Base-by-base conservation (phyloP, 1,284 basidiomycete genomes). In the Vanrija sp. region DNA sequence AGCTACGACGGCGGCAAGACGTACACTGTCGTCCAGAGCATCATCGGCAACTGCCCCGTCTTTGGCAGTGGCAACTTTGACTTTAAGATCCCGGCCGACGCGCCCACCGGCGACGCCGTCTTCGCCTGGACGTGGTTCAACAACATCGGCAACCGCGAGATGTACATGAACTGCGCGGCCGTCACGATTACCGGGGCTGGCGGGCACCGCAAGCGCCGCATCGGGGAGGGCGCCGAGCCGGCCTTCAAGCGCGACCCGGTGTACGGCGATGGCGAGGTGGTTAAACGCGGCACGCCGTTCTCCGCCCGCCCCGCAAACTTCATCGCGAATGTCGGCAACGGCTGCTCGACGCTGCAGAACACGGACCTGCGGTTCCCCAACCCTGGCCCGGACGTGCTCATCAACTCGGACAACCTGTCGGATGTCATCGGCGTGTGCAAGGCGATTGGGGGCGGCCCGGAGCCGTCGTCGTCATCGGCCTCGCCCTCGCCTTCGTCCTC, bases 111-210 rank as follows among this genome's bases (percentile, higher is more conserved):
- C 9, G 64, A 75, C 24, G 77, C 75, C 4, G 54, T 77, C 16
- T 76, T 78, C 46, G 65, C 68, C 16, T 78, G 77, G 77, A 68
- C 65, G 8, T 78, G 77, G 77, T 75, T 75, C 66, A 78, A 78
- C 64, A 47, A 54, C 41, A 20, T 57, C 22, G 75, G 75, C 14
- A 75, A 74, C 51, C 63, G 73, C 25, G 73, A 75, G 43, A 69
- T 73, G 67, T 72, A 78, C 68, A 67, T 71, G 60, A 76, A 77
- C 61, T 78, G 77, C 50, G 77, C 76, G 3, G 56, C 69, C 9
- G 70, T 78, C 46, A 71, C 67, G 22, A 71, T 78, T 47, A 61
- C 62, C 6, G 59, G 61, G 27, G 65, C 70, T 20, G 69, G 67
- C 24, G 59, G 60, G 2, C 9, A 14, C 31, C 67, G 67, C 41